Conservation (phyloP, 2,329 filamentous ascomycete genomes). For the Aspergillus sp. region DNA sequence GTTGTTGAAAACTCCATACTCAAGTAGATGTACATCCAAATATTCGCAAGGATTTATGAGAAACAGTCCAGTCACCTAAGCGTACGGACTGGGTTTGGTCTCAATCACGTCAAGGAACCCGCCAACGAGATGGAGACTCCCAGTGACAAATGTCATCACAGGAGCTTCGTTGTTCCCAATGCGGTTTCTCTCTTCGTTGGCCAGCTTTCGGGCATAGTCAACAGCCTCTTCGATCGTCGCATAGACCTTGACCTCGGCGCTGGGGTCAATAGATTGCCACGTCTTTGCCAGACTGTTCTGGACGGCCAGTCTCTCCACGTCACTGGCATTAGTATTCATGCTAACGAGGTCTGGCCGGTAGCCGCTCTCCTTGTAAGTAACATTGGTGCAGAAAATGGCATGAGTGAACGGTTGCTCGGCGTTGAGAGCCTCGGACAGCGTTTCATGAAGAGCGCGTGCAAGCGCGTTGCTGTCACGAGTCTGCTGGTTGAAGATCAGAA, state of each 20-base stretch:
- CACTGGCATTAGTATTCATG: slow-evolving; percentile 57
- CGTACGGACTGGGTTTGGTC: slow-evolving; percentile 28
- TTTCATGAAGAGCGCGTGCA: slow-evolving; percentile 60
- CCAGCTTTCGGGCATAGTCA: slow-evolving; percentile 49
- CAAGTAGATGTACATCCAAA: not conserved
- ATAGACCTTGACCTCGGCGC: slow-evolving; percentile 55
- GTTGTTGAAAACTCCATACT: slow-evolving; percentile 19
- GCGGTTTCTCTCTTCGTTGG: slow-evolving; percentile 31
- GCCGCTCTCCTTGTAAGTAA: slow-evolving; percentile 59
- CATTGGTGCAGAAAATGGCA: slow-evolving; percentile 80
- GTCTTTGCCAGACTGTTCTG: slow-evolving; percentile 64
- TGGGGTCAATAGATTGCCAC: slow-evolving; percentile 58
- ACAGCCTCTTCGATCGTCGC: slow-evolving; percentile 70
- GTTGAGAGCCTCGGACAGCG: slow-evolving; percentile 45
- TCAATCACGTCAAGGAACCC: slow-evolving; percentile 73
- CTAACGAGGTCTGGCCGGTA: slow-evolving; percentile 63
- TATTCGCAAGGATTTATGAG: not conserved
- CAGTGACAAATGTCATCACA: slow-evolving; percentile 70
- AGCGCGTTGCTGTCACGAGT: slow-evolving; percentile 71
- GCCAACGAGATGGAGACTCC: slow-evolving; percentile 81
- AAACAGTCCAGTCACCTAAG: not conserved
- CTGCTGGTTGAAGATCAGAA: slow-evolving; percentile 90
- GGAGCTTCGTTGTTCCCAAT: slow-evolving; percentile 36
- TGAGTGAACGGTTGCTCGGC: slow-evolving; percentile 59
- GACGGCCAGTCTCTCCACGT: slow-evolving; percentile 60